phyloP scores from a whole-genome alignment of 140 eudicot species.

The Oenanthe javanica region DNA sequence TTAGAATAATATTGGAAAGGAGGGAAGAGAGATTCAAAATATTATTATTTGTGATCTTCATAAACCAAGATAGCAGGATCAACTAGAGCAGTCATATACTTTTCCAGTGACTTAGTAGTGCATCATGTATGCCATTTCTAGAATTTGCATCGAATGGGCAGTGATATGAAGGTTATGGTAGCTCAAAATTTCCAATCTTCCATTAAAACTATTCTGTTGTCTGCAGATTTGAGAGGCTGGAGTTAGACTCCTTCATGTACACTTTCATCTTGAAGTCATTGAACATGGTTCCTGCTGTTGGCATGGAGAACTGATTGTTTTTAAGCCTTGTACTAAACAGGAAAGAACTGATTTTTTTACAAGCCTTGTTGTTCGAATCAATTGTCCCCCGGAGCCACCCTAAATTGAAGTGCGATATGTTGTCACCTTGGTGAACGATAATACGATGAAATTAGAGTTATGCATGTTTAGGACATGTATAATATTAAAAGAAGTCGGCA shows the following conservation, averaged over 20 bases:
- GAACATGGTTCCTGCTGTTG: constrained; percentile 54
- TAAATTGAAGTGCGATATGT: too few relatives aligned
- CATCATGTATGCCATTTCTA: not conserved
- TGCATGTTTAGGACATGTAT: too few relatives aligned
- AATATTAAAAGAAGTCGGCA: not conserved
- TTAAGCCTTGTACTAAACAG: not conserved
- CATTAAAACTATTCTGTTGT: not conserved
- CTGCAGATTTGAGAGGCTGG: constrained; percentile 79
- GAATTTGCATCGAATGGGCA: not conserved
- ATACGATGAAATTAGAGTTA: too few relatives aligned
- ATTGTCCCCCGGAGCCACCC: not conserved
- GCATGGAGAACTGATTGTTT: constrained; percentile 7
- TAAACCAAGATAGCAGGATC: not conserved
- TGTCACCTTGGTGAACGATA: too few relatives aligned
- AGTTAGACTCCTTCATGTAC: constrained; percentile 77
- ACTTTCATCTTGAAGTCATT: constrained; percentile 65
- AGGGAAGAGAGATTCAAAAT: not conserved
- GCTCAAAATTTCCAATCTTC: not conserved
- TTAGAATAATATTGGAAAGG: not conserved
- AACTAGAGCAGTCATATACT: not conserved
- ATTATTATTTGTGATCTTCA: not conserved
- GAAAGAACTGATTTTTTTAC: not conserved
- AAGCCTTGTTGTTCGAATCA: not conserved
- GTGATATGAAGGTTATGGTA: not conserved
- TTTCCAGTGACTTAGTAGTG: too few relatives aligned